Percentiles rank a stretch among this genome's conserved stretches.
phyloP scores from a whole-genome alignment of 306 rosid genomes.

The Lagenaria siceraria region DNA sequence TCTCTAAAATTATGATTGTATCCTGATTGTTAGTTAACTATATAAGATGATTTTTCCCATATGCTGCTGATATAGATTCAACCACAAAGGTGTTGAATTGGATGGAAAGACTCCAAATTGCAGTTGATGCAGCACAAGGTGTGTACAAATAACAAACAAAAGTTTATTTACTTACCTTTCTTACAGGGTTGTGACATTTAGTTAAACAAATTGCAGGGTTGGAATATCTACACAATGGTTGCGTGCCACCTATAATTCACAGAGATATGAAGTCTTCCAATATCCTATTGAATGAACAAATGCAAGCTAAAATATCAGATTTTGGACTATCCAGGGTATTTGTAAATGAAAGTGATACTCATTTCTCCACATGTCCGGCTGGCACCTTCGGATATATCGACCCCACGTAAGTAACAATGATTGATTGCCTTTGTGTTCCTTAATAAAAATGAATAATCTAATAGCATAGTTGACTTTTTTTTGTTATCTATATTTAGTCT shows the following conservation, averaged over 20 bases:
- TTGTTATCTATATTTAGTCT: no score
- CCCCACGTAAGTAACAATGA: constrained; percentile 19
- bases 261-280: constrained; percentile 18
- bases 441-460: background rate
- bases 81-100: constrained; percentile 4
- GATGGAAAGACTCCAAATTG: constrained; percentile 18
- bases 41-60: background rate
- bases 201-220: constrained; percentile 9
- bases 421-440: background rate
- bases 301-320: constrained; percentile 25
- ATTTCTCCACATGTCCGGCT: constrained; percentile 10
- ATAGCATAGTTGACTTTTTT: no score
- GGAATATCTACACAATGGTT: constrained; percentile 19
- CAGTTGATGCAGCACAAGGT: constrained; percentile 16
- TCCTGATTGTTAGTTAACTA: background rate
- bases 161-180: background rate
- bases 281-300: constrained; percentile 14
- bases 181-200: background rate
- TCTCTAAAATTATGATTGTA: background rate
- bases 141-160: background rate
- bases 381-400: constrained; percentile 22
- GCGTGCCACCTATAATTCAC: constrained; percentile 14
- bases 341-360: constrained; percentile 9
- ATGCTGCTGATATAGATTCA: background rate
- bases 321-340: constrained; percentile 17